These are phyloP conservation scores for Candida railenensis DNA, from an alignment of 805 yeast genomes.

Conservation along the genomic window DNA sequence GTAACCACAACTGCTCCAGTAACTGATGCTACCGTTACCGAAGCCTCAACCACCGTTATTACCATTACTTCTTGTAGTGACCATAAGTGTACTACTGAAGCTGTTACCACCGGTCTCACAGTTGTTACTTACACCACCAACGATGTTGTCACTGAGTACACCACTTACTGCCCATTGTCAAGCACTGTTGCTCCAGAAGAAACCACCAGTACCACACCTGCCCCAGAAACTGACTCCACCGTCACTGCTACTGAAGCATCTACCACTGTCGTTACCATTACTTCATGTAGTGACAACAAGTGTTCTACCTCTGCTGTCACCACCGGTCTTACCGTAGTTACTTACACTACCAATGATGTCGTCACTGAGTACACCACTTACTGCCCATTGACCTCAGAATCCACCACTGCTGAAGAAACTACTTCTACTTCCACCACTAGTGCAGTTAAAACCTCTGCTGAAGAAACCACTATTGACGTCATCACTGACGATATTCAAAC, in stretches of 20 bases:
- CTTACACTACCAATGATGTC: constrained; percentile 1
- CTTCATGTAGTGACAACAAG: constrained; percentile 24
- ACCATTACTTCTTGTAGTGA: constrained; percentile 40
- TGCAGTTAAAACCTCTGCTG: constrained; percentile 12
- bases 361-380: constrained; percentile 14
- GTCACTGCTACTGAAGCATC: constrained; percentile 1
- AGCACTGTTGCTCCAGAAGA: too few species aligned
- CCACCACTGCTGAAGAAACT: constrained; percentile 18
- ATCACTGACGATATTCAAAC: constrained; percentile 42
- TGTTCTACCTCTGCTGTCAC: constrained; percentile 13
- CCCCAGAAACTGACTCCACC: background rate
- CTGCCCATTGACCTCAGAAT: constrained; percentile 22
- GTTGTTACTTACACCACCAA: constrained; percentile 16
- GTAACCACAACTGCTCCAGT: constrained; percentile 8
- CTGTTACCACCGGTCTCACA: constrained; percentile 34
- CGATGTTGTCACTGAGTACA: constrained; percentile 15
- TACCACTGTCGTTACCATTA: constrained; percentile 16
- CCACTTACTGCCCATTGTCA: constrained; percentile 19
- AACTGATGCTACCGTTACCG: constrained; percentile 11
- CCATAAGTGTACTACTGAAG: constrained; percentile 25
- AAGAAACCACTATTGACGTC: constrained; percentile 33
- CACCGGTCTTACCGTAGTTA: constrained; percentile 3
- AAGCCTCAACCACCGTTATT: constrained; percentile 24
- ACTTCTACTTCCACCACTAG: constrained; percentile 18
- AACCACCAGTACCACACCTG: constrained; percentile 3